A percentile compares a stretch with the other conserved stretches of the same genome.
These are phyloP conservation scores for Stenogyne calaminthoides DNA, from an alignment of 305 asterid species.

Conservation along the genomic window DNA sequence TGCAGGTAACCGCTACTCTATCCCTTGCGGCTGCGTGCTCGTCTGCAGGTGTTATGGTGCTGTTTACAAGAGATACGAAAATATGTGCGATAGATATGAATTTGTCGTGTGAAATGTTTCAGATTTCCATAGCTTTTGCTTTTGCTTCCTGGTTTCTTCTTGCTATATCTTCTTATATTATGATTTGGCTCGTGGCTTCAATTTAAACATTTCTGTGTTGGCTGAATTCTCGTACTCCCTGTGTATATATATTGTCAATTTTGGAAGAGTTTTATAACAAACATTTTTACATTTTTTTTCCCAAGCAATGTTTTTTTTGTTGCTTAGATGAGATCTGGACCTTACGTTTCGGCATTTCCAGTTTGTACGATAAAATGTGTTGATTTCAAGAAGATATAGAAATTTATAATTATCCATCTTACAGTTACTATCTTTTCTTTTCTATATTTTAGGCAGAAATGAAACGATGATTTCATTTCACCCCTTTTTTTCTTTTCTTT, in stretches of 20 bases:
- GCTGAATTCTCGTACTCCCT: neutral
- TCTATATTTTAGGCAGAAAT: no score
- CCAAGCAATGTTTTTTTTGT: neutral
- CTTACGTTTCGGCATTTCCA: neutral
- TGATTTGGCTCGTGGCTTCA: constrained; percentile 87
- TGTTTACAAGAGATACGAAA: constrained; percentile 60
- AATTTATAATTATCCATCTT: no score
- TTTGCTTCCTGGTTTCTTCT: constrained; percentile 82
- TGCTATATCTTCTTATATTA: constrained; percentile 73
- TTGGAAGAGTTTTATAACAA: constrained; percentile 29
- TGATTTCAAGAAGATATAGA: neutral
- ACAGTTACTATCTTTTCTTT: no score
- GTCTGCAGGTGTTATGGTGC: constrained; percentile 80
- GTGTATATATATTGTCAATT: constrained; percentile 39
- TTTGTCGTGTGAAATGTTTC: constrained; percentile 66
- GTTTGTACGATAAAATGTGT: constrained; percentile 1
- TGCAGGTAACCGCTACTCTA: constrained; percentile 82
- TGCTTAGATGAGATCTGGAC: neutral
- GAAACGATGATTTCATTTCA: no score
- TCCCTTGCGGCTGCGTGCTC: constrained; percentile 92
- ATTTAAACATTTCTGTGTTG: constrained; percentile 35
- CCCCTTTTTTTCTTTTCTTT: no score
- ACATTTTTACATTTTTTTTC: neutral
- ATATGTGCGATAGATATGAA: constrained; percentile 47
- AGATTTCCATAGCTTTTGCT: constrained; percentile 78